phyloP scores from a whole-genome alignment of 225 moss, liverwort and hornwort species.

The Bryum argenteum region DNA sequence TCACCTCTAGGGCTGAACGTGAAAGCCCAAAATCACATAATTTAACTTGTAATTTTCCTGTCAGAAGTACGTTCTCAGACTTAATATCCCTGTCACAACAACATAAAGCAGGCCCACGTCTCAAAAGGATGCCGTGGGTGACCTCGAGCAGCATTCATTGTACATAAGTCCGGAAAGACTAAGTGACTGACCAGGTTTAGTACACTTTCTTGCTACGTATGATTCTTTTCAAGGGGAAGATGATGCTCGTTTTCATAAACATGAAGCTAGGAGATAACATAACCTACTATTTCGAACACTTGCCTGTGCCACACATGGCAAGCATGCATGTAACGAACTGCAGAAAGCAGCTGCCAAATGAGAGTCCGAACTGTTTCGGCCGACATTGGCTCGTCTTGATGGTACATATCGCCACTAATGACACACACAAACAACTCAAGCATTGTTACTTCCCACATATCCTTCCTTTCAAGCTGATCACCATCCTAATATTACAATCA shows the following conservation, averaged over 20 bases:
- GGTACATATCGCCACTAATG: constrained; percentile 87
- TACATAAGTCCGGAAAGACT: no score
- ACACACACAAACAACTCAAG: constrained; percentile 14
- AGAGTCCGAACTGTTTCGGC: constrained; percentile 71
- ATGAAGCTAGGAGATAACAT: no score
- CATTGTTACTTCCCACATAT: not conserved
- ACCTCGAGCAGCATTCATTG: not conserved
- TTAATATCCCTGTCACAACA: constrained; percentile 80
- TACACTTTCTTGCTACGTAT: no score
- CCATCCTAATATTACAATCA: not conserved
- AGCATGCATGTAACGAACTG: constrained; percentile 79
- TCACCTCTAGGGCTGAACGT: constrained; percentile 85
- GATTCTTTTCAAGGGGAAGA: no score
- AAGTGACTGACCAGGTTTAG: no score
- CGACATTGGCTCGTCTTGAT: constrained; percentile 61
- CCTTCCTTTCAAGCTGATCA: not conserved
- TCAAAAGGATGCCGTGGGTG: not conserved
- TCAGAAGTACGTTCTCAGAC: constrained; percentile 92
- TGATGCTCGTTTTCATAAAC: no score
- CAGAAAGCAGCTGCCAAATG: constrained; percentile 84
- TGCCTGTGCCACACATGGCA: constrained; percentile 99
- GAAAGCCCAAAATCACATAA: constrained; percentile 97
- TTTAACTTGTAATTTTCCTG: constrained; percentile 65
- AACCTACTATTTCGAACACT: not conserved
- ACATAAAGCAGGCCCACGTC: constrained; percentile 13